phyloP scores from a whole-genome alignment of 2,329 filamentous ascomycete species.

The Lecanicillium sp. region DNA sequence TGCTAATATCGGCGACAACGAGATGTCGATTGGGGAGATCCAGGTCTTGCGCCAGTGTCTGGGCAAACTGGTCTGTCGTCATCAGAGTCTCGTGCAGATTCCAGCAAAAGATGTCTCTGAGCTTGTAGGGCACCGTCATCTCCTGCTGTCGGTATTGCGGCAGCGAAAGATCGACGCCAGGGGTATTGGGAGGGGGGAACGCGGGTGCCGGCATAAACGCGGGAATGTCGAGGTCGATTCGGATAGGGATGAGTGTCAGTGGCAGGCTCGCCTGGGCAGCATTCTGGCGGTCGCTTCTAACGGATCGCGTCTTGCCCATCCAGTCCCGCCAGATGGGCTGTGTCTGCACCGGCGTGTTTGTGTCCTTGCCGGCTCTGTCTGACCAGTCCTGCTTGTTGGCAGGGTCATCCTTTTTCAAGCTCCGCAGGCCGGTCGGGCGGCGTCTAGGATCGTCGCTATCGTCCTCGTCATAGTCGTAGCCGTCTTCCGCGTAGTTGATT shows the following conservation, averaged over 20 bases:
- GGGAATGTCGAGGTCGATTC: slow-evolving; percentile 89
- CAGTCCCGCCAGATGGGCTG: slow-evolving; percentile 93
- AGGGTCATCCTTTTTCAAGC: slow-evolving; percentile 68
- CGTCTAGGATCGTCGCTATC: slow-evolving; percentile 71
- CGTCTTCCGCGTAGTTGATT: slow-evolving; percentile 97
- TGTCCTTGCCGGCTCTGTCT: slow-evolving; percentile 79
- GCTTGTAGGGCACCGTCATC: slow-evolving; percentile 71
- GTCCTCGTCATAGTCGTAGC: slow-evolving; percentile 71
- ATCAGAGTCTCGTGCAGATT: slow-evolving; percentile 91
- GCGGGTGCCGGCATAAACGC: slow-evolving; percentile 62
- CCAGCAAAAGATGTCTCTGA: slow-evolving; percentile 96
- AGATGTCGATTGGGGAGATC: slow-evolving; percentile 71
- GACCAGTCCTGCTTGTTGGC: slow-evolving; percentile 53
- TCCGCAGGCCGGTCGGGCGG: slow-evolving; percentile 76
- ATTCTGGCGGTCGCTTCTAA: slow-evolving; percentile 52
- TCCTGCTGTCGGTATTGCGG: slow-evolving; percentile 77
- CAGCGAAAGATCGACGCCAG: slow-evolving; percentile 59
- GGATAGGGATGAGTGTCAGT: slow-evolving; percentile 86
- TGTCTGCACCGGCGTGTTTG: slow-evolving; percentile 67
- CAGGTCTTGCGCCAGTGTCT: slow-evolving; percentile 81
- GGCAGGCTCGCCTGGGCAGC: slow-evolving; percentile 68
- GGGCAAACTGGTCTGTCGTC: slow-evolving; percentile 94
- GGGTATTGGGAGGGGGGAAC: slow-evolving; percentile 55
- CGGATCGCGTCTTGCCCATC: slow-evolving; percentile 66
- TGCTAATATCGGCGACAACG: slow-evolving; percentile 75